A percentile compares a stretch with the other conserved stretches of the same genome.
Evolutionary conservation across 179 eudicot species (phyloP).

Genomic region (Silene coronaria): DNA sequence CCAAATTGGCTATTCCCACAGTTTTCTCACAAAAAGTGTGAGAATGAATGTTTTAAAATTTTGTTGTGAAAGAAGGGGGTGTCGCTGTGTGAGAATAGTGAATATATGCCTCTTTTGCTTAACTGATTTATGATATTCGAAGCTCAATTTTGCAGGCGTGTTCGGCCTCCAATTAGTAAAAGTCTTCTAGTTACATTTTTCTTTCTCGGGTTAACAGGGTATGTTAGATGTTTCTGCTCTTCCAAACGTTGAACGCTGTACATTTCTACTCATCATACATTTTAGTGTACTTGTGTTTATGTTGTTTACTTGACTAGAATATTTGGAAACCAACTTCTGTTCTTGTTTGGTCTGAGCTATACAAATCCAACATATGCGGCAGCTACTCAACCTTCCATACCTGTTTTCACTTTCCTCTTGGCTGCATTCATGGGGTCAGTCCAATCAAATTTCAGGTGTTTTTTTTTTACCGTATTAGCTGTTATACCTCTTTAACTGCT

Average conservation of each 20-base stretch:
- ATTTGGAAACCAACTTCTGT: conserved; percentile 90
- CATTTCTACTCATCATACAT: not conserved
- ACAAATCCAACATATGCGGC: conserved; percentile 96
- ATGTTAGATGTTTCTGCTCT: conserved; percentile 22
- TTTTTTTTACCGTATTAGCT: not conserved
- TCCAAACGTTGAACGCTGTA: not conserved
- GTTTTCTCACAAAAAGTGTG: not conserved
- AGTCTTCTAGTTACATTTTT: conserved; percentile 55
- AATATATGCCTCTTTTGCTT: not conserved
- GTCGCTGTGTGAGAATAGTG: not conserved
- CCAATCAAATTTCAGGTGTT: conserved; percentile 14
- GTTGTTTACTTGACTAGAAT: conserved; percentile 44
- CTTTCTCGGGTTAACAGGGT: conserved; percentile 86
- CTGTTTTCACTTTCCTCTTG: conserved; percentile 83
- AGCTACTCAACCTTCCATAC: conserved; percentile 93
- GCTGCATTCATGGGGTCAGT: conserved; percentile 93
- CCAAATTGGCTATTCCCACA: not conserved
- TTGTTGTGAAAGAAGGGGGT: not conserved
- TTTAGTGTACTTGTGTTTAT: not conserved
- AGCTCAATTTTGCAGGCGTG: conserved; percentile 47
- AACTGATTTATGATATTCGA: conserved; percentile 4
- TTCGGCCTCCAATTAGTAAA: conserved; percentile 68
- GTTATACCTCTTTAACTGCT: conserved; percentile 12
- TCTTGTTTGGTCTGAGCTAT: conserved; percentile 90
- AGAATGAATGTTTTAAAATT: not conserved